Percentiles rank a stretch among this genome's conserved stretches.
Conservation (phyloP, 2,329 filamentous ascomycete species). For the Coniochaeta pulveracea region DNA sequence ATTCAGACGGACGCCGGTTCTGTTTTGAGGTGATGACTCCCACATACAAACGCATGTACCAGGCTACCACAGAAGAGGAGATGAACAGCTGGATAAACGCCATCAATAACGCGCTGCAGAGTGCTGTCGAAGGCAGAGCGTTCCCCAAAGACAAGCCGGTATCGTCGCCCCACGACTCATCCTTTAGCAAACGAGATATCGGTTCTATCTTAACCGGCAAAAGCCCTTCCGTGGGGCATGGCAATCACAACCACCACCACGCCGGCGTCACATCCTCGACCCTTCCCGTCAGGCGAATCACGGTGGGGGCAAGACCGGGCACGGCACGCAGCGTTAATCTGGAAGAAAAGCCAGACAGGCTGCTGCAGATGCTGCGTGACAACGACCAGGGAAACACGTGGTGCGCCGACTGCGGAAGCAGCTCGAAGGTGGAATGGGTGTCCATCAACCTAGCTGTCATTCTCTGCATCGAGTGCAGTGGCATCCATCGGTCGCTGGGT, state of each 20-base stretch:
- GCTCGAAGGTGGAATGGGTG: conserved; percentile 94
- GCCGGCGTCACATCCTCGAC: conserved; percentile 26
- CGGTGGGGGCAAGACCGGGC: conserved; percentile 76
- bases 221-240: conserved; percentile 56
- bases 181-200: conserved; percentile 68
- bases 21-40: conserved; percentile 98
- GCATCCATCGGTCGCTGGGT: conserved; percentile 89
- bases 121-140: conserved; percentile 77
- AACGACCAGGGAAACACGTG: conserved; percentile 85
- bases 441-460: conserved; percentile 96
- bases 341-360: conserved; percentile 74
- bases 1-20: conserved; percentile 86
- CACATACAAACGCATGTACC: conserved; percentile 90
- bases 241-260: conserved; percentile 31
- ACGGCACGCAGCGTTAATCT: conserved; percentile 61
- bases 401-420: conserved; percentile 90
- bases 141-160: conserved; percentile 38
- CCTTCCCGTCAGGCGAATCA: conserved; percentile 72
- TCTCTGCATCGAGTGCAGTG: conserved; percentile 94
- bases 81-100: conserved; percentile 95
- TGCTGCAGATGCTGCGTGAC: conserved; percentile 78
- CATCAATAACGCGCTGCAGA: conserved; percentile 95
- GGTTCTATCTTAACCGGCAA: conserved; percentile 90
- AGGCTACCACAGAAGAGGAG: conserved; percentile 94
- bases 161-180: conserved; percentile 31